phyloP scores from a whole-genome alignment of 2,329 filamentous ascomycete genomes.

The Cladosporium sphaerospermum region DNA sequence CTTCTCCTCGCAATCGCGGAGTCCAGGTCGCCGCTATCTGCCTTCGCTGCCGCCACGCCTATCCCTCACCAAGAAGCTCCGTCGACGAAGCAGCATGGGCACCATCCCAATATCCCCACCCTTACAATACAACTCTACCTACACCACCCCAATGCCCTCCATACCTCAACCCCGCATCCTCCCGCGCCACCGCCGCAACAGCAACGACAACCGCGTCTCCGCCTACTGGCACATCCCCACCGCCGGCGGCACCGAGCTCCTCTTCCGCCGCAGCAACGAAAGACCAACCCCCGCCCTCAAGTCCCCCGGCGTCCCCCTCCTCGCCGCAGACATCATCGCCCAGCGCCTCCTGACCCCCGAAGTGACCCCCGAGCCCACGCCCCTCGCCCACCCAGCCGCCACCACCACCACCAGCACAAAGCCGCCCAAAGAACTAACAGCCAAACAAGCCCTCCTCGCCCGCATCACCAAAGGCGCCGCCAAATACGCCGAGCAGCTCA shows the following conservation, averaged over 20 bases:
- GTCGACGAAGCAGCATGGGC: slow-evolving; percentile 24
- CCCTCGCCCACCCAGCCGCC: slow-evolving; percentile 1
- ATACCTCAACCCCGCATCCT: neutral
- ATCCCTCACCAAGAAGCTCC: neutral
- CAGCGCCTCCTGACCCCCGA: slow-evolving; percentile 16
- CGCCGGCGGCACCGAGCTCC: neutral
- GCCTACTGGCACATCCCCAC: slow-evolving; percentile 19
- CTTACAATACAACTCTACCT: neutral
- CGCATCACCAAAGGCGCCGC: slow-evolving; percentile 16
- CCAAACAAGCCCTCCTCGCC: slow-evolving; percentile 17
- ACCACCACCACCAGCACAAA: neutral
- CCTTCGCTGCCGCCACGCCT: neutral
- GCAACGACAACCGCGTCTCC: slow-evolving; percentile 16
- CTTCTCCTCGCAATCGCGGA: neutral
- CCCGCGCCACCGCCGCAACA: neutral
- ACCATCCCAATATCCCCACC: slow-evolving; percentile 30
- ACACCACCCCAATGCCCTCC: neutral
- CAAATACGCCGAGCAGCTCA: slow-evolving; percentile 18
- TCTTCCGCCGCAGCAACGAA: slow-evolving; percentile 17
- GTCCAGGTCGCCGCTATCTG: neutral
- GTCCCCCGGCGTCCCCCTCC: slow-evolving; percentile 15
- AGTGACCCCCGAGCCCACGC: slow-evolving; percentile 15
- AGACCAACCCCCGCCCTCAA: slow-evolving; percentile 1
- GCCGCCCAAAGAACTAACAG: slow-evolving; percentile 4
- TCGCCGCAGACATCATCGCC: slow-evolving; percentile 20